Evolutionary conservation across 805 yeast species (phyloP).

Genomic region (Candida silvatica): DNA sequence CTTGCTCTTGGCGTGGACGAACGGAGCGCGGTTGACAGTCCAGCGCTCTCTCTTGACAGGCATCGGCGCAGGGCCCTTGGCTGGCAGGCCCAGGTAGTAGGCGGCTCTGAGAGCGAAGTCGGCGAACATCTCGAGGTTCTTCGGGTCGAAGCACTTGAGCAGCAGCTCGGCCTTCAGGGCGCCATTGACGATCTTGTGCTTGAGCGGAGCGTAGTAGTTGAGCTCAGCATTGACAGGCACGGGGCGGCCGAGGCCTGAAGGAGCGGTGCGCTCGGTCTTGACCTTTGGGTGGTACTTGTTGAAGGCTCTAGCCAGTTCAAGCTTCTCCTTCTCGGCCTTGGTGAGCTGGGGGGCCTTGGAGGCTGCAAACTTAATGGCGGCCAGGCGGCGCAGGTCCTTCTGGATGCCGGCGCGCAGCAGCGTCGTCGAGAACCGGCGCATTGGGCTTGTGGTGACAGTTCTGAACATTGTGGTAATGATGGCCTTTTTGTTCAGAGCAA

Average conservation of each 20-base stretch:
- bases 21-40: conserved; percentile 91
- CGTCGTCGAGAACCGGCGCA: neutral
- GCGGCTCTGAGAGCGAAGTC: conserved; percentile 90
- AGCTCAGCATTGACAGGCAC: conserved; percentile 81
- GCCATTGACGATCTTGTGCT: conserved; percentile 58
- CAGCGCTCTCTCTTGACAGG: conserved; percentile 75
- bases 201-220: conserved; percentile 72
- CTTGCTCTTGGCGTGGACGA: conserved; percentile 88
- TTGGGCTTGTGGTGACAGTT: neutral
- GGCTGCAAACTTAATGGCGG: conserved; percentile 14
- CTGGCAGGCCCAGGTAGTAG: conserved; percentile 81
- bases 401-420: neutral
- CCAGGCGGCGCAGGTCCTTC: conserved; percentile 9
- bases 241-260: conserved; percentile 38
- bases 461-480: too few species aligned
- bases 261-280: conserved; percentile 24
- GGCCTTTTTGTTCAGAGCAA: too few species aligned
- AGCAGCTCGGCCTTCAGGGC: conserved; percentile 71
- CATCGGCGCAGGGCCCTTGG: conserved; percentile 60
- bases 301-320: conserved; percentile 19
- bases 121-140: conserved; percentile 63
- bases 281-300: conserved; percentile 29
- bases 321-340: conserved; percentile 11
- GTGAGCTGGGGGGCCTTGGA: conserved; percentile 7
- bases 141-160: conserved; percentile 62